Conservation (phyloP, 352 stramenopile genomes). For the Plasmopara viticola region DNA sequence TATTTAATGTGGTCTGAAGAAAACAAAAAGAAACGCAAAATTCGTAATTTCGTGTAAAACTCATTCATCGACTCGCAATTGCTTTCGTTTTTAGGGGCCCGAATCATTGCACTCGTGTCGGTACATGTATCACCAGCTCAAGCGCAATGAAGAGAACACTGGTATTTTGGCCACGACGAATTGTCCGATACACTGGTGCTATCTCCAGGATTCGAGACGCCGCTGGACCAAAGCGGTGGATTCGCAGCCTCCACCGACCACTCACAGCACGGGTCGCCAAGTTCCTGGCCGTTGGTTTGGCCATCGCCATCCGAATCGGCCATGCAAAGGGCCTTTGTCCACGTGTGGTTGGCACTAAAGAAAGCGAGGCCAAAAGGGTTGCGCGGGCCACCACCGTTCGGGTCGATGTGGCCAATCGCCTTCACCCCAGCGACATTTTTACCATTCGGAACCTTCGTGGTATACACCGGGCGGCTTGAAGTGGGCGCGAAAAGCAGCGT, state of each 20-base stretch:
- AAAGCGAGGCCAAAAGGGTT: constrained; percentile 28
- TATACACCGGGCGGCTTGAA: constrained; percentile 7
- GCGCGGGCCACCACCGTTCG: constrained; percentile 5
- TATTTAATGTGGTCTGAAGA: no score
- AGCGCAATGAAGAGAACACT: constrained; percentile 6
- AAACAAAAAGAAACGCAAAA: no score
- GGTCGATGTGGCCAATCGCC: constrained; percentile 22
- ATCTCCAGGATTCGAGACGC: constrained; percentile 24
- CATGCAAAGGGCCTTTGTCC: constrained; percentile 22
- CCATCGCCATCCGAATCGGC: constrained; percentile 24
- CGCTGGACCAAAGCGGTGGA: constrained; percentile 11
- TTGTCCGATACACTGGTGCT: constrained; percentile 10
- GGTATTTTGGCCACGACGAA: constrained; percentile 7
- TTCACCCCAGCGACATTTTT: constrained; percentile 19
- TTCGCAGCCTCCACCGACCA: constrained; percentile 7
- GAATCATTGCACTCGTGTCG: no score
- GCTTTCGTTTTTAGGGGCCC: no score
- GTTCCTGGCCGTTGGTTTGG: constrained; percentile 25
- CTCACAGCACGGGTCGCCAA: constrained; percentile 20
- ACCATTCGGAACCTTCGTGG: constrained; percentile 21
- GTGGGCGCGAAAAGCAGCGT: constrained; percentile 4
- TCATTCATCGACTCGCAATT: no score
- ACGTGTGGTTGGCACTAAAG: constrained; percentile 7
- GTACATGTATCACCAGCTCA: no score
- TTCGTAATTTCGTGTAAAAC: no score